A percentile compares a stretch with the other conserved stretches of the same genome.
Evolutionary conservation across 1,139 yeast genomes (phyloP).

Genomic region (Kluyveromyces marxianus): DNA sequence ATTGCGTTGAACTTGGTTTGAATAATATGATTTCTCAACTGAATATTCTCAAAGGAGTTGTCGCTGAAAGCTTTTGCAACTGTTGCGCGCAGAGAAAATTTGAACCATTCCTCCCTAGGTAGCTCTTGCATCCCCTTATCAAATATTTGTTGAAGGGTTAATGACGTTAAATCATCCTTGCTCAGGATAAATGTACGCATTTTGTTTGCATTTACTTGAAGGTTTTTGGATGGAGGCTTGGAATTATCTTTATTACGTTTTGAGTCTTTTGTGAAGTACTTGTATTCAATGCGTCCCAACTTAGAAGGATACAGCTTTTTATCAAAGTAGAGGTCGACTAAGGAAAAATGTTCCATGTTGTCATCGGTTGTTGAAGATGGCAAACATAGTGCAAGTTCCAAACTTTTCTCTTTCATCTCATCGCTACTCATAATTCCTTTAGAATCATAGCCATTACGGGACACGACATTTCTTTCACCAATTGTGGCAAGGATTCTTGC

Average conservation of each 20-base stretch:
- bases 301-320: slow-evolving; percentile 44
- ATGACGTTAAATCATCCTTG: slow-evolving; percentile 43
- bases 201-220: slow-evolving; percentile 11
- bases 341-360: slow-evolving; percentile 43
- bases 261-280: slow-evolving; percentile 39
- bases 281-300: slow-evolving; percentile 52
- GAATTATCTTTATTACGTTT: slow-evolving; percentile 8
- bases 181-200: slow-evolving; percentile 35
- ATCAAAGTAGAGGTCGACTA: slow-evolving; percentile 46
- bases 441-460: slow-evolving; percentile 37
- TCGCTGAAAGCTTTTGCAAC: slow-evolving; percentile 68
- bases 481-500: slow-evolving; percentile 55
- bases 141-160: slow-evolving; percentile 55
- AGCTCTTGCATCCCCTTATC: slow-evolving; percentile 51
- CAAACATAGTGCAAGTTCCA: slow-evolving; percentile 46
- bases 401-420: slow-evolving; percentile 36
- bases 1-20: slow-evolving; percentile 61
- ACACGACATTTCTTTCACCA: slow-evolving; percentile 49
- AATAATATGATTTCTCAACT: slow-evolving; percentile 51
- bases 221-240: slow-evolving; percentile 4
- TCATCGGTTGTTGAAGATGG: slow-evolving; percentile 41
- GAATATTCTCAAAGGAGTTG: slow-evolving; percentile 45
- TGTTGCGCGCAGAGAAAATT: slow-evolving; percentile 54
- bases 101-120: slow-evolving; percentile 59
- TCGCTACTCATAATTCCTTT: slow-evolving; percentile 36